Evolutionary conservation across 2,329 filamentous ascomycete species (phyloP).

Genomic region (Aspergillus nomiae): DNA sequence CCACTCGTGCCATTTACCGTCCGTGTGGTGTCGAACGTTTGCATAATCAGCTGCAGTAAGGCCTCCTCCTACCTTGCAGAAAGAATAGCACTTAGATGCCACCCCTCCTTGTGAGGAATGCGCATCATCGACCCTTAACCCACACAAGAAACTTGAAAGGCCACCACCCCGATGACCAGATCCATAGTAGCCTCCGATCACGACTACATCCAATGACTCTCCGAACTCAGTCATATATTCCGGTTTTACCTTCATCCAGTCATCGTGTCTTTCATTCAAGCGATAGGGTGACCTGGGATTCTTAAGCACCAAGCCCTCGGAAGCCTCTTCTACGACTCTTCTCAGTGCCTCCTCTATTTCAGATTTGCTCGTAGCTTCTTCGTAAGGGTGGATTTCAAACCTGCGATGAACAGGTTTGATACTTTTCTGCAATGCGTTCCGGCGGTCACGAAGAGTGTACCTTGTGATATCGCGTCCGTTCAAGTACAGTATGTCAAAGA

Average conservation of each 20-base stretch:
- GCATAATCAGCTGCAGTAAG: slow-evolving; percentile 84
- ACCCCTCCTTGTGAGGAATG: slow-evolving; percentile 58
- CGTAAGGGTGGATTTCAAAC: slow-evolving; percentile 78
- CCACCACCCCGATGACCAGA: slow-evolving; percentile 80
- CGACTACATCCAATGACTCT: slow-evolving; percentile 84
- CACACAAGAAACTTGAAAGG: slow-evolving; percentile 87
- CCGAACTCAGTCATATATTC: slow-evolving; percentile 98
- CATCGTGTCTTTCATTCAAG: slow-evolving; percentile 86
- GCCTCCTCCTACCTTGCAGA: slow-evolving; percentile 97
- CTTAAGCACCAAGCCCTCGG: slow-evolving; percentile 90
- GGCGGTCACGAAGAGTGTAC: slow-evolving; percentile 81
- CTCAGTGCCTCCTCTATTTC: slow-evolving; percentile 80
- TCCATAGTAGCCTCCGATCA: slow-evolving; percentile 92
- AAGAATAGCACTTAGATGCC: slow-evolving; percentile 82
- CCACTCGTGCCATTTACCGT: slow-evolving; percentile 91
- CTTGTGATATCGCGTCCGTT: slow-evolving; percentile 79
- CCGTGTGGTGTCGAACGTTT: slow-evolving; percentile 77
- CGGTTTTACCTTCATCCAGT: slow-evolving; percentile 98
- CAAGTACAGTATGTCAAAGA: slow-evolving; percentile 90
- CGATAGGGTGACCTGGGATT: slow-evolving; percentile 86
- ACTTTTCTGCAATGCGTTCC: slow-evolving; percentile 71
- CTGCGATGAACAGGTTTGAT: slow-evolving; percentile 71
- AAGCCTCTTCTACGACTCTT: slow-evolving; percentile 80
- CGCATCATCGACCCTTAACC: slow-evolving; percentile 72
- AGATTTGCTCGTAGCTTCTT: slow-evolving; percentile 64